Evolutionary conservation across 768 basidiomycete species (phyloP).

Genomic region (Leccinellum luteum): DNA sequence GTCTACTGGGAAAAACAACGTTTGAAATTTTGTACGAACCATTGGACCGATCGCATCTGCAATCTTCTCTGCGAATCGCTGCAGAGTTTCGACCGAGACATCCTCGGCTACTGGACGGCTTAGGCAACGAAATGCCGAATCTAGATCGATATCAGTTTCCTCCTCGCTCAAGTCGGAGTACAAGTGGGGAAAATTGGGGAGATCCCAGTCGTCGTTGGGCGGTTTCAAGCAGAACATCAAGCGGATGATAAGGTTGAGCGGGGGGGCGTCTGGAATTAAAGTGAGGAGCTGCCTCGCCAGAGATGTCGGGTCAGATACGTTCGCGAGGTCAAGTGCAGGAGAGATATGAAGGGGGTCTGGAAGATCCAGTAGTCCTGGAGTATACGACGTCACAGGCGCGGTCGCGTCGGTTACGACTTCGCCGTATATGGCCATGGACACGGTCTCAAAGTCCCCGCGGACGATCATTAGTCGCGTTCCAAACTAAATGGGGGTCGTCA

Average conservation of each 20-base stretch:
- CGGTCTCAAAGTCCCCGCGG: conserved; percentile 64
- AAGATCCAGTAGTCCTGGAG: conserved; percentile 39
- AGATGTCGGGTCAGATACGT: conserved; percentile 53
- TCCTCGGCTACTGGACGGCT: conserved; percentile 62
- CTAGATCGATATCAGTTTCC: conserved; percentile 54
- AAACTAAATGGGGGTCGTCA: conserved; percentile 40
- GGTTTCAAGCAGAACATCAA: conserved; percentile 82
- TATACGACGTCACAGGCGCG: conserved; percentile 37
- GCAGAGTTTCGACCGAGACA: conserved; percentile 45
- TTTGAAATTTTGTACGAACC: conserved; percentile 38
- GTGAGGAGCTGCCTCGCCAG: conserved; percentile 62
- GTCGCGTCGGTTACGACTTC: conserved; percentile 50
- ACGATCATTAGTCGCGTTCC: conserved; percentile 79
- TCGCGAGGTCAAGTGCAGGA: conserved; percentile 57
- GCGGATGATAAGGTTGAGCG: conserved; percentile 61
- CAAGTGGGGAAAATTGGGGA: conserved; percentile 68
- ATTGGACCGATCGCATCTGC: conserved; percentile 54
- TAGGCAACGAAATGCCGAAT: conserved; percentile 51
- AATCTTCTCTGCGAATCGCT: conserved; percentile 55
- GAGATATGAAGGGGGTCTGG: conserved; percentile 41
- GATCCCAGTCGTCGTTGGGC: conserved; percentile 75
- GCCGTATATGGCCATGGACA: conserved; percentile 53
- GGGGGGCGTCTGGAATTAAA: conserved; percentile 60
- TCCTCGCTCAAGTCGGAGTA: conserved; percentile 58
- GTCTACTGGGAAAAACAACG: not conserved